phyloP scores from a whole-genome alignment of 2,329 filamentous ascomycete genomes.

The Exophiala alcalophila region DNA sequence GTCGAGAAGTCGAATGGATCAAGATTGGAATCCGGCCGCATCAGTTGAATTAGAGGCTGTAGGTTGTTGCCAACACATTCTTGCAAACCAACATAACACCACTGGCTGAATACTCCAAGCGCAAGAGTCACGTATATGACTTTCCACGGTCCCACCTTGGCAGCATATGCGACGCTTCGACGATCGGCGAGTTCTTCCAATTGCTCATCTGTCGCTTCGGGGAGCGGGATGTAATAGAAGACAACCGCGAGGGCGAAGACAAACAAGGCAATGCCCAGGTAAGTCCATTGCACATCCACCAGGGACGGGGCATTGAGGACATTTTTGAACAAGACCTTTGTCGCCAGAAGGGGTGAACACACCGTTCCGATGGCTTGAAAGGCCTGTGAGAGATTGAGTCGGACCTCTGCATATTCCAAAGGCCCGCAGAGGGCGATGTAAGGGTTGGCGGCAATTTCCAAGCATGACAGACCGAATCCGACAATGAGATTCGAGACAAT shows the following conservation, averaged over 20 bases:
- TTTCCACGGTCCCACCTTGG: slow-evolving; percentile 45
- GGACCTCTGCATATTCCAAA: slow-evolving; percentile 57
- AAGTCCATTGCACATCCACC: slow-evolving; percentile 63
- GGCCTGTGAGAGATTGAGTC: slow-evolving; percentile 60
- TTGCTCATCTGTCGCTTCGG: slow-evolving; percentile 60
- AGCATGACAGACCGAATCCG: slow-evolving; percentile 57
- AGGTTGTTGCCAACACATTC: slow-evolving; percentile 55
- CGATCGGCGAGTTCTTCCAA: slow-evolving; percentile 55
- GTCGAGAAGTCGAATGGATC: slow-evolving; percentile 47
- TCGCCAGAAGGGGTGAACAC: slow-evolving; percentile 58
- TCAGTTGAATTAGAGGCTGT: slow-evolving; percentile 41
- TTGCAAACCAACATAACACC: slow-evolving; percentile 61
- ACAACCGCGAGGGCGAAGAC: slow-evolving; percentile 57
- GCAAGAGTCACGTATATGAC: slow-evolving; percentile 57
- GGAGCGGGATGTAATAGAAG: slow-evolving; percentile 61
- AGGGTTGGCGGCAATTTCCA: slow-evolving; percentile 61
- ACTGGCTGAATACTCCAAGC: slow-evolving; percentile 54
- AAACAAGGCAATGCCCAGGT: slow-evolving; percentile 61
- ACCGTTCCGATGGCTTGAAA: slow-evolving; percentile 61
- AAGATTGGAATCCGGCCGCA: slow-evolving; percentile 34
- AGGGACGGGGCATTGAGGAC: slow-evolving; percentile 50
- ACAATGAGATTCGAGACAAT: slow-evolving; percentile 62
- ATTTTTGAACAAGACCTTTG: slow-evolving; percentile 56
- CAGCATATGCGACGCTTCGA: slow-evolving; percentile 49
- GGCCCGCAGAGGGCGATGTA: slow-evolving; percentile 63